phyloP scores from a whole-genome alignment of 177 flowering plant species.

The Tripterygium wilfordii region DNA sequence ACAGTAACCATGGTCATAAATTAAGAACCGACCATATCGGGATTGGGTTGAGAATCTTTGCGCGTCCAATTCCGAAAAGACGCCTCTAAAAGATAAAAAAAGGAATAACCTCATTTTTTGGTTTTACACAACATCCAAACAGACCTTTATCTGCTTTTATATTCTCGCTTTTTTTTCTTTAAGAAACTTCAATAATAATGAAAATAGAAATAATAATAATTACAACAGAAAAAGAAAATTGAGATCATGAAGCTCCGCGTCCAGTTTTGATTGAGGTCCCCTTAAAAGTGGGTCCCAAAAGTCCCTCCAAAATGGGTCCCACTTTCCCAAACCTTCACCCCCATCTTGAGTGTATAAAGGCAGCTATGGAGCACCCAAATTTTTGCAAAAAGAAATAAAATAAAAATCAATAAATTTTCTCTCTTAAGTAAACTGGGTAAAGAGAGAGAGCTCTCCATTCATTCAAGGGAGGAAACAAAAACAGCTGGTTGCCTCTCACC shows the following conservation, averaged over 20 bases:
- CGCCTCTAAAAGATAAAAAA: too few relatives aligned
- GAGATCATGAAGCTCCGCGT: constrained; percentile 3
- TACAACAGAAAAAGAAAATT: too few relatives aligned
- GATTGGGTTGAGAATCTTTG: constrained; percentile 12
- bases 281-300: constrained; percentile 15
- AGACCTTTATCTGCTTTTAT: background rate
- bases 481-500: constrained; percentile 1
- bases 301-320: constrained; percentile 24
- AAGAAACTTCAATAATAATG: too few relatives aligned
- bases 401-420: too few relatives aligned
- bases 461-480: background rate
- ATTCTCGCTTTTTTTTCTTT: too few relatives aligned
- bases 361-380: constrained; percentile 24
- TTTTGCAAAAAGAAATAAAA: constrained; percentile 3
- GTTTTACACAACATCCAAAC: too few relatives aligned
- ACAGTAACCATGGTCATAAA: too few relatives aligned
- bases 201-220: too few relatives aligned
- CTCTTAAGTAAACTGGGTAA: too few relatives aligned
- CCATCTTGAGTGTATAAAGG: constrained; percentile 27
- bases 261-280: constrained; percentile 7
- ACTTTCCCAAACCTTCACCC: constrained; percentile 8
- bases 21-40: constrained; percentile 14
- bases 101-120: too few relatives aligned
- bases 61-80: too few relatives aligned
- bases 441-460: too few relatives aligned